Evolutionary conservation across 2,329 filamentous ascomycete genomes (phyloP), one percentile per base, ranked within the genome.

Genomic region (Catunica adiposa): DNA sequence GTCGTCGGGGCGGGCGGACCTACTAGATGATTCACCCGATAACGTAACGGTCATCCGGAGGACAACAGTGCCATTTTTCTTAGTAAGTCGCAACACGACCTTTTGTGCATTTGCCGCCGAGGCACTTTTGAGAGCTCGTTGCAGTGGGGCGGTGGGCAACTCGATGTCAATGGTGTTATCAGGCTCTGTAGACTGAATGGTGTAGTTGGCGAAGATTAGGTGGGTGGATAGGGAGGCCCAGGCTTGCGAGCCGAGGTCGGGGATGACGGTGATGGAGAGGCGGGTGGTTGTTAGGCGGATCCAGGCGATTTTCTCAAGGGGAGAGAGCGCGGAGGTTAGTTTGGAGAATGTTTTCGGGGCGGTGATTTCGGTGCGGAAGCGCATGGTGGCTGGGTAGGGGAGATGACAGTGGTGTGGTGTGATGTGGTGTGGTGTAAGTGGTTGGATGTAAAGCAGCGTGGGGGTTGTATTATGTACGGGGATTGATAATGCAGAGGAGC

Each of bases 91-190:
- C 40, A 98, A 80, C 14, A 84, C 85, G 55, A 89, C 88, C 17
- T 86, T 84, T 17, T 83, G 81, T 63, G 86, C 87, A 65, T 86
- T 83, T 26, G 53, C 6, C n/a, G 42, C 57, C 54, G 85, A 73
- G 47, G 90, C 90, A 37, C 89, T 96, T 63, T 84, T 88, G 58
- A 98, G 80, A n/a, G 92, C 92, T 58, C 89, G 84, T 64, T 92
- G 86, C 22, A 98, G 80, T 1, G 86, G 83, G 14, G 80, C 78
- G n/a, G 97, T 80, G 25, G 92, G 89, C 1, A 98, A 79, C 70
- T 98, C 92, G 60, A 98, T 83, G 69, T 98, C 96, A 70, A 98
- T 96, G 54, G 89, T 86, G 69, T 95, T 95, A 67, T 80, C 75
- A 40, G 73, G 73, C 51, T 89, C 84, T 53, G 86, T 86, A 52